phyloP scores from a whole-genome alignment of 1,284 basidiomycete species.

The Ganoderma resinaceum region DNA sequence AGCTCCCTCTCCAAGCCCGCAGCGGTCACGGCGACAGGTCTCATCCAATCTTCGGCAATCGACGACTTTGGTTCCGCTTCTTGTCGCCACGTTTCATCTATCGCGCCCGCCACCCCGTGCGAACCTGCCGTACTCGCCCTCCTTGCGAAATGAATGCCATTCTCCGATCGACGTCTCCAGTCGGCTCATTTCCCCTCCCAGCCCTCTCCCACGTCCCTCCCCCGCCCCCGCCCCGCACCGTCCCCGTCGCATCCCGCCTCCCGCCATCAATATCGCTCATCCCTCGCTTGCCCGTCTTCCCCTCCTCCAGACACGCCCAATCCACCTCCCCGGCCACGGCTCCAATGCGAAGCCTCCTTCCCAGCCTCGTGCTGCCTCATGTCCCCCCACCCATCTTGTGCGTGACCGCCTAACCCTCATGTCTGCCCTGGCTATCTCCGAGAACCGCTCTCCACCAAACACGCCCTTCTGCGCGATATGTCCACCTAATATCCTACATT shows the following conservation, averaged over 20 bases:
- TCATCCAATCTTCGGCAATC: constrained; percentile 24
- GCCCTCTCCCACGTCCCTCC: not conserved
- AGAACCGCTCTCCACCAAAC: constrained; percentile 4
- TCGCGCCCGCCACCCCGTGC: constrained; percentile 4
- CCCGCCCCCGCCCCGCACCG: constrained; percentile 1
- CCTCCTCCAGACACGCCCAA: not conserved
- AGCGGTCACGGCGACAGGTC: not conserved
- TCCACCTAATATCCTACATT: not conserved
- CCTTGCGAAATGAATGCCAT: constrained; percentile 6
- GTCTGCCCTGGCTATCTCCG: constrained; percentile 8
- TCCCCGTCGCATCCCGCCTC: not conserved
- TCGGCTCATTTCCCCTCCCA: not conserved
- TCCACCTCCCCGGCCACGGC: not conserved
- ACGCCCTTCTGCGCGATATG: constrained; percentile 3
- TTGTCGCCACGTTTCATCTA: constrained; percentile 23
- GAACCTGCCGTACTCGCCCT: not conserved
- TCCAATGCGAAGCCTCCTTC: not conserved
- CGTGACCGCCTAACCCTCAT: constrained; percentile 14
- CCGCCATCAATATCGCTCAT: not conserved
- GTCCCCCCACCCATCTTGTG: constrained; percentile 1
- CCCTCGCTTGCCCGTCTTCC: not conserved
- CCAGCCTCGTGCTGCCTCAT: constrained; percentile 19
- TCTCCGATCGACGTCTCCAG: not conserved
- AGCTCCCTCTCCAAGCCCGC: not conserved
- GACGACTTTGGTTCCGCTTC: constrained; percentile 23